phyloP scores from a whole-genome alignment of 805 yeast genomes.

The Monosporozyma unispora region DNA sequence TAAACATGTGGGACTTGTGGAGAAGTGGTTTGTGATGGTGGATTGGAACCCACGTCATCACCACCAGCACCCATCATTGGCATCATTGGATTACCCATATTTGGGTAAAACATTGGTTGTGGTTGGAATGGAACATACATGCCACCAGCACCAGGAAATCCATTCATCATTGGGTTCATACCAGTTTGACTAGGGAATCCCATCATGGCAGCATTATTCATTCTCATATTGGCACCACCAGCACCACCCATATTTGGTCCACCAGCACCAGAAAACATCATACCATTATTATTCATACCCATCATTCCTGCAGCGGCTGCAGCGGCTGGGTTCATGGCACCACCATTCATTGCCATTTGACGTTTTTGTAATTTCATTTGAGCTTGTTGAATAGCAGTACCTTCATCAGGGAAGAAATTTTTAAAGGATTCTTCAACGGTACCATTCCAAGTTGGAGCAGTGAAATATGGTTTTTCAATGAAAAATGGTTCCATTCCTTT shows the following conservation, averaged over 20 bases:
- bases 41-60: constrained; percentile 9
- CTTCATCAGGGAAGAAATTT: constrained; percentile 39
- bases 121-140: constrained; percentile 31
- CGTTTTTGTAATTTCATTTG: constrained; percentile 28
- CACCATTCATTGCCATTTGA: constrained; percentile 18
- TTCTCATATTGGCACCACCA: constrained; percentile 1
- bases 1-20: constrained; percentile 25
- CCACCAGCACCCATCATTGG: constrained; percentile 21
- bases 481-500: constrained; percentile 29
- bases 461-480: constrained; percentile 56
- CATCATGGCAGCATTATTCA: constrained; percentile 13
- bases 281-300: not conserved
- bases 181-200: constrained; percentile 5
- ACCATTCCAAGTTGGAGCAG: constrained; percentile 71
- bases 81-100: constrained; percentile 25
- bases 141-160: constrained; percentile 13
- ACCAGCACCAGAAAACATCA: constrained; percentile 9
- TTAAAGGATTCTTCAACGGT: constrained; percentile 50
- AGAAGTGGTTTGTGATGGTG: constrained; percentile 21
- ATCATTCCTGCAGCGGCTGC: constrained; percentile 7
- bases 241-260: constrained; percentile 21
- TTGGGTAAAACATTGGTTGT: constrained; percentile 28
- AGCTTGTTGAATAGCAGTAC: constrained; percentile 22
- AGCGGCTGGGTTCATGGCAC: constrained; percentile 7
- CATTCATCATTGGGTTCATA: constrained; percentile 23